Evolutionary conservation across 2,329 filamentous ascomycete genomes (phyloP).

Genomic region (Aspergillus awamori): DNA sequence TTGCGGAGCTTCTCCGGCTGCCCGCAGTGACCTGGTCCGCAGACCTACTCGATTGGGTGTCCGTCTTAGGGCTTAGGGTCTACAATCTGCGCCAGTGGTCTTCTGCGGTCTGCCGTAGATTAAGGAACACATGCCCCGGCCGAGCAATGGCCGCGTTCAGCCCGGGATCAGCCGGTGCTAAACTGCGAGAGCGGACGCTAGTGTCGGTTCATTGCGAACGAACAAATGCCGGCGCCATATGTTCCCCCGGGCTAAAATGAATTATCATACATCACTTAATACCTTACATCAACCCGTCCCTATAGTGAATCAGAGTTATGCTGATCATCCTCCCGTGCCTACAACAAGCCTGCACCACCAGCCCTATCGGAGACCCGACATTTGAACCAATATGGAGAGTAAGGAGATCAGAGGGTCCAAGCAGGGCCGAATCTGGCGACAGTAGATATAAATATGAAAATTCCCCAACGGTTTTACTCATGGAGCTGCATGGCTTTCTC

Average conservation of each 20-base stretch:
- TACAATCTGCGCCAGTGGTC: background rate
- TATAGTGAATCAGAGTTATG: constrained; percentile 18
- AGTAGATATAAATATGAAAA: background rate
- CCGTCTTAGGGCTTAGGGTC: constrained; percentile 27
- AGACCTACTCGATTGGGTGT: constrained; percentile 20
- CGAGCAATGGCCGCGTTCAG: background rate
- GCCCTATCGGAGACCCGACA: constrained; percentile 10
- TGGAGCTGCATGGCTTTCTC: constrained; percentile 65
- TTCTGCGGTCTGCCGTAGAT: background rate
- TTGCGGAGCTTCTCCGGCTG: constrained; percentile 22
- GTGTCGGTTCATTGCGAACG: constrained; percentile 3
- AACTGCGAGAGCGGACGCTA: constrained; percentile 5
- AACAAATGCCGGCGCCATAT: constrained; percentile 4
- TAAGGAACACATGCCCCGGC: background rate
- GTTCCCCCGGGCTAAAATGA: constrained; percentile 12
- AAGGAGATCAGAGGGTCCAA: constrained; percentile 9
- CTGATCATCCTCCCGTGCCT: constrained; percentile 13
- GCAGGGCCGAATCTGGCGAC: constrained; percentile 5
- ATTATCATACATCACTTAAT: constrained; percentile 19
- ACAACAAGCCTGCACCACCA: constrained; percentile 8
- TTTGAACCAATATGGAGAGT: background rate
- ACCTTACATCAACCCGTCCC: constrained; percentile 18
- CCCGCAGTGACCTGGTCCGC: constrained; percentile 17
- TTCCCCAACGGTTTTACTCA: constrained; percentile 10
- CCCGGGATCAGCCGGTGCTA: constrained; percentile 1